phyloP scores from a whole-genome alignment of 768 basidiomycete species.

The Collybiopsis confluens region DNA sequence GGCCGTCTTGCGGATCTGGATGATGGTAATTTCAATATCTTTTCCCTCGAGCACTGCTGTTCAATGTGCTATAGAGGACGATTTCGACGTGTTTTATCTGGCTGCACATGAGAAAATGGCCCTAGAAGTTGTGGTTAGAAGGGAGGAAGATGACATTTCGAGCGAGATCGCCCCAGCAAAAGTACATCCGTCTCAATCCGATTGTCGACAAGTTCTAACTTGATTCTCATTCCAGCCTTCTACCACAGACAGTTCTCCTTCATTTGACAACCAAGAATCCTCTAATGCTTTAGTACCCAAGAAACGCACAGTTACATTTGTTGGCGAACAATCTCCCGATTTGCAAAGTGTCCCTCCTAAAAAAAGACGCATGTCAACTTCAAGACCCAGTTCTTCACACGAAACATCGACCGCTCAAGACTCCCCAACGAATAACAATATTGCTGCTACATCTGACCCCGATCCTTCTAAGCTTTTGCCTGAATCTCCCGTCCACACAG shows the following conservation, averaged over 20 bases:
- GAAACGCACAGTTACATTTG: not conserved
- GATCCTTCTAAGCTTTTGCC: no score
- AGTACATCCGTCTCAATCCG: not conserved
- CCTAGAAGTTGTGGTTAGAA: slow-evolving; percentile 33
- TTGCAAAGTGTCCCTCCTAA: not conserved
- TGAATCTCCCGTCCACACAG: no score
- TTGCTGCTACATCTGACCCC: no score
- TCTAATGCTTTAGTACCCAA: not conserved
- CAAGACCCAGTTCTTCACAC: not conserved
- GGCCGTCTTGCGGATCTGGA: slow-evolving; percentile 62
- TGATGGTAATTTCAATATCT: slow-evolving; percentile 47
- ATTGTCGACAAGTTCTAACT: not conserved
- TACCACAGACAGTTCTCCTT: not conserved
- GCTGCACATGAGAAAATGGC: slow-evolving; percentile 32
- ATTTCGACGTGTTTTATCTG: slow-evolving; percentile 69
- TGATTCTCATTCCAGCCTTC: not conserved
- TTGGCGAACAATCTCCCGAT: not conserved
- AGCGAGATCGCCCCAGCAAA: not conserved
- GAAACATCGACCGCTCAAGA: not conserved
- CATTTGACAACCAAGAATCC: not conserved
- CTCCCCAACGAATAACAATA: no score
- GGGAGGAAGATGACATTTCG: slow-evolving; percentile 7
- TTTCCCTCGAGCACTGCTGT: slow-evolving; percentile 6
- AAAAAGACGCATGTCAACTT: not conserved
- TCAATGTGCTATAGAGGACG: slow-evolving; percentile 52